Conservation (phyloP, 1,139 yeast species). For the Pneumocystis murina region DNA sequence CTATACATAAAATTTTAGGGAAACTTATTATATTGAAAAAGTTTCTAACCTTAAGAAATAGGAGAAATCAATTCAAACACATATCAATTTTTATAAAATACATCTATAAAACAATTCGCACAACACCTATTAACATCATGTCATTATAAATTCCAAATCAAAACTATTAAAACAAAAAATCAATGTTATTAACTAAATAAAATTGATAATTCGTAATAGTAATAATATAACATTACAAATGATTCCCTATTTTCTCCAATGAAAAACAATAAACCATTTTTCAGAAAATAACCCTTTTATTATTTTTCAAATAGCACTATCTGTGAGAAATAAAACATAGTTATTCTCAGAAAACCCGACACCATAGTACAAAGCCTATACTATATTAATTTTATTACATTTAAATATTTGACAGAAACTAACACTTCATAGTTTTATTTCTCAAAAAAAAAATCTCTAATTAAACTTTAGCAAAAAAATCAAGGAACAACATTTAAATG, state of each 20-base stretch:
- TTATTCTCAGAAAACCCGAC: not conserved
- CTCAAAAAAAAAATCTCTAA: not conserved
- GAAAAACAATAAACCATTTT: not conserved
- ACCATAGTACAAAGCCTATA: not conserved
- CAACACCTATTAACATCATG: not conserved
- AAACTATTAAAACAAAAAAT: not conserved
- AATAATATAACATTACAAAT: not conserved
- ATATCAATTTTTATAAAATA: not conserved
- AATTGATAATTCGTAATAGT: not conserved
- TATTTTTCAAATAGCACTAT: not conserved
- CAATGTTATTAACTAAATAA: not conserved
- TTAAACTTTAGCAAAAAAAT: no score
- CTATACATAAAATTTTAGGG: not conserved
- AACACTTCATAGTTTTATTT: not conserved
- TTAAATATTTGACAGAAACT: not conserved
- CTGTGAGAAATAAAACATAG: not conserved
- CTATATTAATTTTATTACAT: not conserved
- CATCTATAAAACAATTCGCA: not conserved
- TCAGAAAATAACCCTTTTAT: not conserved
- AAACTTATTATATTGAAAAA: not conserved
- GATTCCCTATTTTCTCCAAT: not conserved
- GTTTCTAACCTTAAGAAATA: not conserved
- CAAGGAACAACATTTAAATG: not conserved
- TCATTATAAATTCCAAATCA: not conserved
- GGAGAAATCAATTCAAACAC: not conserved